Percentiles rank a stretch among this genome's conserved stretches.
Conservation (phyloP, 306 rosid species). For the Pyrus pyrifolia region DNA sequence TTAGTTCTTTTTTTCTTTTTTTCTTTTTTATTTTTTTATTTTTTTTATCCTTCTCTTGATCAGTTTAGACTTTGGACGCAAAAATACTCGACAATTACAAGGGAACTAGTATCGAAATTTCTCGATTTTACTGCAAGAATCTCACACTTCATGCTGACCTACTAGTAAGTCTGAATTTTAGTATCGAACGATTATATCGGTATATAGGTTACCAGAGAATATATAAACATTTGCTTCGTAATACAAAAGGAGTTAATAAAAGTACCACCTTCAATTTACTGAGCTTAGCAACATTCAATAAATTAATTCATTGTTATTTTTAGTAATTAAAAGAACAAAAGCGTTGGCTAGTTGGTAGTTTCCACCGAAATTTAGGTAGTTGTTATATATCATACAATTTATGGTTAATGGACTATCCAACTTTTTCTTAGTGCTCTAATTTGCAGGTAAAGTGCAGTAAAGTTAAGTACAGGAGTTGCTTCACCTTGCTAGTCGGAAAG, state of each 20-base stretch:
- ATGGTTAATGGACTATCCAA: neutral
- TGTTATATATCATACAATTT: neutral
- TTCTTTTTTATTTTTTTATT: accelerated
- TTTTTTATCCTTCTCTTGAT: too few relatives aligned
- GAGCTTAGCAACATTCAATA: neutral
- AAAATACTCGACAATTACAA: too few relatives aligned
- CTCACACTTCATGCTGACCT: too few relatives aligned
- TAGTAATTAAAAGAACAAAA: neutral
- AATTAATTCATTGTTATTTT: neutral
- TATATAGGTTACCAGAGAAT: too few relatives aligned
- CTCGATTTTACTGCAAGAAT: too few relatives aligned
- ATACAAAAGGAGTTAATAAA: too few relatives aligned
- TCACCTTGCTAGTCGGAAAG: neutral
- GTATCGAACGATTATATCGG: too few relatives aligned
- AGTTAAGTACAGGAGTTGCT: neutral
- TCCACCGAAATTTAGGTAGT: slow-evolving; percentile 2
- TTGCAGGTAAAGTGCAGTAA: neutral
- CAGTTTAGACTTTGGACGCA: too few relatives aligned
- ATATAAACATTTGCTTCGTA: neutral
- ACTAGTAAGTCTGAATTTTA: too few relatives aligned
- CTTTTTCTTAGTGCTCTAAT: neutral
- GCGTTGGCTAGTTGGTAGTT: neutral
- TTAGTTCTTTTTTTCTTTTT: too few relatives aligned
- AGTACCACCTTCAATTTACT: neutral
- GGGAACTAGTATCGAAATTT: too few relatives aligned